Evolutionary conservation across 768 basidiomycete genomes (phyloP).

Genomic region (Podaxis sp.): DNA sequence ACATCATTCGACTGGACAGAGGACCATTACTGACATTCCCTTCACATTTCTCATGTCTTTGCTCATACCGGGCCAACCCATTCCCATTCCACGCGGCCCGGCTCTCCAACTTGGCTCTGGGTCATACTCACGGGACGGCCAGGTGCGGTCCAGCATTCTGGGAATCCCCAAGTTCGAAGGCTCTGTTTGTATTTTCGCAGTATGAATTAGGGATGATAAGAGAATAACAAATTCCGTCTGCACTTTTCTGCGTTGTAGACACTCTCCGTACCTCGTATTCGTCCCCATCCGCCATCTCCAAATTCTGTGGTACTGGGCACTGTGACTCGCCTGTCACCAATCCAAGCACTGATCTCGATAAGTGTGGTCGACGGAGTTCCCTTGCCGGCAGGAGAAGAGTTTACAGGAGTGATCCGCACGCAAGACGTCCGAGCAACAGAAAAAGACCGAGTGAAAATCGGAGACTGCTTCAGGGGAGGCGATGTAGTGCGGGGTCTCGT

Average conservation of each 20-base stretch:
- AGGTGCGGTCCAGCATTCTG: conserved; percentile 68
- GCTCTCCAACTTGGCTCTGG: conserved; percentile 62
- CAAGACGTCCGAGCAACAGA: conserved; percentile 92
- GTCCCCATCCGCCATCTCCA: conserved; percentile 72
- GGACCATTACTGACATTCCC: conserved; percentile 9
- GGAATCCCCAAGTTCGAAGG: conserved; percentile 63
- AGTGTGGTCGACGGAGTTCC: conserved; percentile 86
- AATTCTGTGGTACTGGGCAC: conserved; percentile 81
- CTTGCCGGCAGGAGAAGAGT: conserved; percentile 82
- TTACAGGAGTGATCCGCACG: conserved; percentile 81
- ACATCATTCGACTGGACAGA: too few relatives aligned
- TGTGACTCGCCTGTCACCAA: conserved; percentile 78
- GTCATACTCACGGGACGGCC: conserved; percentile 61
- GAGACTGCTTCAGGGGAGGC: conserved; percentile 89
- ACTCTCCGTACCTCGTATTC: conserved; percentile 60
- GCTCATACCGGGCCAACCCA: conserved; percentile 79
- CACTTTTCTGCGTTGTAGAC: conserved; percentile 40
- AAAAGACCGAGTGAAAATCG: conserved; percentile 86
- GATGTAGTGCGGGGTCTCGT: conserved; percentile 88
- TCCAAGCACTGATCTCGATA: conserved; percentile 82
- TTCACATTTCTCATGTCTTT: conserved; percentile 19
- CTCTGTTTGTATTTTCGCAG: conserved; percentile 53
- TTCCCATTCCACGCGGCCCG: conserved; percentile 51
- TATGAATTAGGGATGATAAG: background rate
- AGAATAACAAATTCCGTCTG: background rate